A percentile compares a stretch with the other conserved stretches of the same genome.
These are phyloP conservation scores for Globisporangium splendens DNA, from an alignment of 352 stramenopile species.

Conservation along the genomic window DNA sequence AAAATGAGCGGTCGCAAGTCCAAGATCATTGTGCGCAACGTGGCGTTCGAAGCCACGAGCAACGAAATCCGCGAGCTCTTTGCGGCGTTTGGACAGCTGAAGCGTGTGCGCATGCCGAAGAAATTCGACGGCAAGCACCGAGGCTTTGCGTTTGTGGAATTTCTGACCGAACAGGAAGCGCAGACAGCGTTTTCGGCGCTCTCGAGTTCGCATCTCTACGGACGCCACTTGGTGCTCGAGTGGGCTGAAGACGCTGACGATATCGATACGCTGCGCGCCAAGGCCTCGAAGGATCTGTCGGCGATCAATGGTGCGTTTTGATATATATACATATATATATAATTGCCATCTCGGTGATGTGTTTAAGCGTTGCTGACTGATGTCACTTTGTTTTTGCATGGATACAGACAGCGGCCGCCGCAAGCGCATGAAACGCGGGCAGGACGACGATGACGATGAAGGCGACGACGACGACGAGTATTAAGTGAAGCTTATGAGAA, in stretches of 20 bases:
- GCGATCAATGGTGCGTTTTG: conserved; percentile 44
- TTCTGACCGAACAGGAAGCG: conserved; percentile 95
- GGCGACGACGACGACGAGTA: conserved; percentile 42
- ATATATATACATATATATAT: no score
- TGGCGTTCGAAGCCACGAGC: conserved; percentile 97
- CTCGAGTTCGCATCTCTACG: conserved; percentile 97
- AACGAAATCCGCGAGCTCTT: conserved; percentile 98
- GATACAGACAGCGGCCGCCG: conserved; percentile 49
- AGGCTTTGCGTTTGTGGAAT: conserved; percentile 99
- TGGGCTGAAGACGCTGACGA: conserved; percentile 92
- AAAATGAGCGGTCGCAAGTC: conserved; percentile 54
- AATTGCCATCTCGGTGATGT: no score
- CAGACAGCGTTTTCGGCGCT: conserved; percentile 90
- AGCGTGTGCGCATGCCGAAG: conserved; percentile 97
- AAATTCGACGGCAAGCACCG: conserved; percentile 98
- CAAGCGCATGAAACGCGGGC: conserved; percentile 53
- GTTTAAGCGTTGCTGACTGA: conserved; percentile 8
- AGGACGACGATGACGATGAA: conserved; percentile 33
- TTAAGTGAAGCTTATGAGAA: conserved; percentile 11
- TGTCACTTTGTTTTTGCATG: not conserved
- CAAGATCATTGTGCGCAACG: conserved; percentile 98
- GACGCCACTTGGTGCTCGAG: conserved; percentile 97
- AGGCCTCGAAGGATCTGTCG: conserved; percentile 68
- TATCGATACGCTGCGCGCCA: conserved; percentile 81
- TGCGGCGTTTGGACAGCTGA: conserved; percentile 95